phyloP scores from a whole-genome alignment of 1,284 basidiomycete species.

The Melampsora americana region DNA sequence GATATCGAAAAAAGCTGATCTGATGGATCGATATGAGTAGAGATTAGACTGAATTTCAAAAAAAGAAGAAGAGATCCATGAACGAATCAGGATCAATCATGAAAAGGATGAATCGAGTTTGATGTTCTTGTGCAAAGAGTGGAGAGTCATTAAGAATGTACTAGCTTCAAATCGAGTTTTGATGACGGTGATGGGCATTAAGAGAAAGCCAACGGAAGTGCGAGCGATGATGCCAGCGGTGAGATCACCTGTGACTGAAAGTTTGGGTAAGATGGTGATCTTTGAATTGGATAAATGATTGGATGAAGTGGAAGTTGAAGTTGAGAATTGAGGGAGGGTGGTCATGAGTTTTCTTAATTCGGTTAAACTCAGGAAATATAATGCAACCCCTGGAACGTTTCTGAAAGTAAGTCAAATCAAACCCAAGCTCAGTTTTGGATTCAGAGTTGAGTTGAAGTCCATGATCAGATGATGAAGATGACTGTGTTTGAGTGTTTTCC shows the following conservation, averaged over 20 bases:
- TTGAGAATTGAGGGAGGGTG: conserved; percentile 53
- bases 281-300: conserved; percentile 29
- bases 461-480: too few relatives aligned
- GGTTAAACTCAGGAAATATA: conserved; percentile 83
- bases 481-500: too few relatives aligned
- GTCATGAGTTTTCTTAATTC: conserved; percentile 69
- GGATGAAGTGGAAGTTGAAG: conserved; percentile 52
- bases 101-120: background rate
- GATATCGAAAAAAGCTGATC: conserved; percentile 64
- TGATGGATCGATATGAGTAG: conserved; percentile 67
- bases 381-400: conserved; percentile 86
- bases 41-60: conserved; percentile 67
- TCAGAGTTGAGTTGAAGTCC: too few relatives aligned
- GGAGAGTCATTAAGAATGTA: conserved; percentile 35
- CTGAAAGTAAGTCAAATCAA: conserved; percentile 56
- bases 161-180: conserved; percentile 91
- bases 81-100: background rate
- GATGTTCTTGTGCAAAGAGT: background rate
- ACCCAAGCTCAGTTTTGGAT: background rate
- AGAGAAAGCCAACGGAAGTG: conserved; percentile 75
- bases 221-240: conserved; percentile 82
- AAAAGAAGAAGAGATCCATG: background rate
- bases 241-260: conserved; percentile 78
- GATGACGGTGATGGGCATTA: conserved; percentile 90
- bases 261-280: conserved; percentile 63